A percentile compares a stretch with the other conserved stretches of the same genome.
Evolutionary conservation across 108 stramenopile species (phyloP).

Genomic region (Seminavis robusta): DNA sequence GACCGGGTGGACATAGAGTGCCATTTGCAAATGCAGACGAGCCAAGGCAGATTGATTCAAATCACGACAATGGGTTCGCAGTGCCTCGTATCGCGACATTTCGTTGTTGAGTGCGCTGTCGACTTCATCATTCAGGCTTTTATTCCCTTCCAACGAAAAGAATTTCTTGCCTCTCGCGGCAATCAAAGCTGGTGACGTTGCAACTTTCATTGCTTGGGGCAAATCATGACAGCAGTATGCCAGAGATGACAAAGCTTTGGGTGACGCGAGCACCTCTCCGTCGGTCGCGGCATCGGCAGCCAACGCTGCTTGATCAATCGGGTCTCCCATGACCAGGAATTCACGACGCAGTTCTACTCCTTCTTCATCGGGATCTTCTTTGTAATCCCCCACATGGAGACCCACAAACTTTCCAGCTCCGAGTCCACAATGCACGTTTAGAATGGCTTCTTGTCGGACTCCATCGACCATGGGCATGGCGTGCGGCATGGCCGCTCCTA

Average conservation of each 20-base stretch:
- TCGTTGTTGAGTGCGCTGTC: not conserved
- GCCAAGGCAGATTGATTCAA: slow-evolving; percentile 33
- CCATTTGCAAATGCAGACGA: slow-evolving; percentile 49
- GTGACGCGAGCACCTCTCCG: slow-evolving; percentile 32
- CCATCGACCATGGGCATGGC: no score
- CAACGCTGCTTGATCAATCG: slow-evolving; percentile 60
- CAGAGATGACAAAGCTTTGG: slow-evolving; percentile 11
- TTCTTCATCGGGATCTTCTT: slow-evolving; percentile 31
- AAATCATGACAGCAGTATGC: slow-evolving; percentile 14
- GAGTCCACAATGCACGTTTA: slow-evolving; percentile 33
- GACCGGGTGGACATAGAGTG: slow-evolving; percentile 76
- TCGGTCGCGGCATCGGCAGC: slow-evolving; percentile 15
- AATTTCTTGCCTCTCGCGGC: not conserved
- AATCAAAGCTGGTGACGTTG: slow-evolving; percentile 2
- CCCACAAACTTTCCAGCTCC: slow-evolving; percentile 48
- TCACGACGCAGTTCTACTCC: slow-evolving; percentile 36
- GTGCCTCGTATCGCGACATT: slow-evolving; percentile 7
- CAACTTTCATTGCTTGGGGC: not conserved
- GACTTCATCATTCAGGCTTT: not conserved
- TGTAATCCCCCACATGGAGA: slow-evolving; percentile 50
- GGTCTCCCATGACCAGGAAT: slow-evolving; percentile 52
- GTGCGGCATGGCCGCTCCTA: not conserved
- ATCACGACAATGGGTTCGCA: slow-evolving; percentile 14
- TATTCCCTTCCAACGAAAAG: not conserved
- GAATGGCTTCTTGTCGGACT: no score